phyloP scores from a whole-genome alignment of 1,139 yeast species.

The Debaryomyces sp. region DNA sequence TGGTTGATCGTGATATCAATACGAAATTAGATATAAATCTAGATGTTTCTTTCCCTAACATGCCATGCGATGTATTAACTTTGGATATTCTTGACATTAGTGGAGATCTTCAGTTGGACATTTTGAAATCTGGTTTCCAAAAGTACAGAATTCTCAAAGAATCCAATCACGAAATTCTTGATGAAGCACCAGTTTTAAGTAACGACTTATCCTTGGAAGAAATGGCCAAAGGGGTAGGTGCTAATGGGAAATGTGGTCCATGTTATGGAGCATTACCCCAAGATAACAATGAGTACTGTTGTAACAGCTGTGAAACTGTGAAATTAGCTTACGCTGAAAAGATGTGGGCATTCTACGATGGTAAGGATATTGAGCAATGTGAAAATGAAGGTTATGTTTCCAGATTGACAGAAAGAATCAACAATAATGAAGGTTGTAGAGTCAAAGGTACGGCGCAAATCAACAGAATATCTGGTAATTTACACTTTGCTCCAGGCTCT shows the following conservation, averaged over 20 bases:
- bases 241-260: conserved; percentile 45
- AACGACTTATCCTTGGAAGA: conserved; percentile 33
- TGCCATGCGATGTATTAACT: conserved; percentile 74
- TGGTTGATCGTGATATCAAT: conserved; percentile 84
- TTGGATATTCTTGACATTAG: conserved; percentile 70
- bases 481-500: conserved; percentile 95
- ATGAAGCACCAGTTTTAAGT: conserved; percentile 31
- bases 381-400: conserved; percentile 83
- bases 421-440: conserved; percentile 78
- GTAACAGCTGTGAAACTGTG: conserved; percentile 85
- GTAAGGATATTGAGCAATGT: conserved; percentile 84
- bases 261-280: conserved; percentile 88
- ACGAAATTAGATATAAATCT: conserved; percentile 75
- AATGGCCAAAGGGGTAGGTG: conserved; percentile 39
- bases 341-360: conserved; percentile 91
- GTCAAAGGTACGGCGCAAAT: conserved; percentile 77
- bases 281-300: conserved; percentile 64
- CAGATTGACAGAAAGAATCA: conserved; percentile 55
- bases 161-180: conserved; percentile 30
- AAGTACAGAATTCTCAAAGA: conserved; percentile 61
- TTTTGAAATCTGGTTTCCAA: conserved; percentile 69
- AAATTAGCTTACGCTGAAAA: conserved; percentile 73
- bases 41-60: conserved; percentile 77
- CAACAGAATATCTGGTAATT: conserved; percentile 84
- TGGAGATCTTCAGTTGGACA: conserved; percentile 80